These are phyloP conservation scores for Ganoderma resinaceum DNA, from an alignment of 1,284 basidiomycete genomes.

Conservation along the genomic window DNA sequence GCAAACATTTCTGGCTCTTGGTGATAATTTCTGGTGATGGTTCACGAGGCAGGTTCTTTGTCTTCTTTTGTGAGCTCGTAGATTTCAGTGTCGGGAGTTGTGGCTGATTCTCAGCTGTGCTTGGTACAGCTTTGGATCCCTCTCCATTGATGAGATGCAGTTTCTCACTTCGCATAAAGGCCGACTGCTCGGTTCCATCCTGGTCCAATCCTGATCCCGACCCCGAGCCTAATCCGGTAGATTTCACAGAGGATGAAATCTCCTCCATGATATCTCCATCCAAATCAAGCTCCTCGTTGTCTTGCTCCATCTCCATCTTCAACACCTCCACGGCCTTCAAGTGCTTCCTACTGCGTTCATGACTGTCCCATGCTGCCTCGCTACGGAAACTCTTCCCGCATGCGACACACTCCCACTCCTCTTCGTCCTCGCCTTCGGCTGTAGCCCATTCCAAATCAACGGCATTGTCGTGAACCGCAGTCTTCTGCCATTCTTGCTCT, in stretches of 20 bases:
- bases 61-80: constrained; percentile 32
- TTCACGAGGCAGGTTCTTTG: constrained; percentile 32
- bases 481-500: constrained; percentile 87
- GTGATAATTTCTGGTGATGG: constrained; percentile 32
- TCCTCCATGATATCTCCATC: constrained; percentile 34
- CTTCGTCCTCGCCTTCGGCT: constrained; percentile 70
- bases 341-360: constrained; percentile 97
- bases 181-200: constrained; percentile 4
- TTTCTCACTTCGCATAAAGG: neutral
- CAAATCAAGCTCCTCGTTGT: constrained; percentile 71
- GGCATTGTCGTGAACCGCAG: constrained; percentile 49
- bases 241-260: constrained; percentile 4
- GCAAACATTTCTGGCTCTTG: constrained; percentile 27
- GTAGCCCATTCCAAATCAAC: constrained; percentile 75
- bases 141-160: neutral
- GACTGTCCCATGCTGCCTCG: constrained; percentile 95
- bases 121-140: neutral
- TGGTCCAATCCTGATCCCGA: neutral
- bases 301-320: constrained; percentile 76
- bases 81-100: constrained; percentile 23
- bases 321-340: constrained; percentile 85
- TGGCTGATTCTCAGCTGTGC: constrained; percentile 19
- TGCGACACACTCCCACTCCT: constrained; percentile 96
- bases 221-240: neutral
- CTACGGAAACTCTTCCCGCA: constrained; percentile 92